Percentiles rank a stretch among this genome's conserved stretches.
Conservation (phyloP, 2,329 filamentous ascomycete genomes). For the Colletotrichum incanum region DNA sequence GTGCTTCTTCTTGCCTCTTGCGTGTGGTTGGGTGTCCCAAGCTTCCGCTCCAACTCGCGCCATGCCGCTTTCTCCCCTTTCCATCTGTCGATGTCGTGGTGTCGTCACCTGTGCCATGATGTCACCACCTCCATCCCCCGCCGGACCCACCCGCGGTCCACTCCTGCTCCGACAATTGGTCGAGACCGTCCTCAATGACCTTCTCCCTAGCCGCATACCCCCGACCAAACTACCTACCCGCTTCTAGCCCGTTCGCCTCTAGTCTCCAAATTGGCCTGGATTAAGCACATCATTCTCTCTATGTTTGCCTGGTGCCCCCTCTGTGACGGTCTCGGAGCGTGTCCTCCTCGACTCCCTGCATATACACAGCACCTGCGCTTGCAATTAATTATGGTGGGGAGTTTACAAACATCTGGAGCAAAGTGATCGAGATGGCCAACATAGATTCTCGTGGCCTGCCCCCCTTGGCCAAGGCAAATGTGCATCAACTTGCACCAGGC, state of each 20-base stretch:
- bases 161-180: conserved; percentile 25
- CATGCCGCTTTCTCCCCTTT: conserved; percentile 21
- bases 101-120: conserved; percentile 58
- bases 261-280: neutral
- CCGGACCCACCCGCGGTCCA: conserved; percentile 32
- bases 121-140: conserved; percentile 55
- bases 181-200: conserved; percentile 30
- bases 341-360: conserved; percentile 18
- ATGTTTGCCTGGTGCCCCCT: neutral
- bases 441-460: neutral
- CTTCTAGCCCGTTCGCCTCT: conserved; percentile 29
- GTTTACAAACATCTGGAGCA: conserved; percentile 3
- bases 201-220: conserved; percentile 32
- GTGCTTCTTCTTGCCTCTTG: neutral
- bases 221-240: conserved; percentile 24
- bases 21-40: conserved; percentile 6
- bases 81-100: conserved; percentile 41
- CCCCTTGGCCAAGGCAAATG: neutral
- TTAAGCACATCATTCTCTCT: conserved; percentile 18
- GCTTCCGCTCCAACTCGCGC: conserved; percentile 8
- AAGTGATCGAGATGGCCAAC: conserved; percentile 18
- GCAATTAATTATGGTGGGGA: neutral
- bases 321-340: conserved; percentile 22
- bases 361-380: neutral
- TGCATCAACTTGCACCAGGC: neutral